Evolutionary conservation across 164 flowering plant genomes (phyloP).

Genomic region (Tetrastigma voinierianum): DNA sequence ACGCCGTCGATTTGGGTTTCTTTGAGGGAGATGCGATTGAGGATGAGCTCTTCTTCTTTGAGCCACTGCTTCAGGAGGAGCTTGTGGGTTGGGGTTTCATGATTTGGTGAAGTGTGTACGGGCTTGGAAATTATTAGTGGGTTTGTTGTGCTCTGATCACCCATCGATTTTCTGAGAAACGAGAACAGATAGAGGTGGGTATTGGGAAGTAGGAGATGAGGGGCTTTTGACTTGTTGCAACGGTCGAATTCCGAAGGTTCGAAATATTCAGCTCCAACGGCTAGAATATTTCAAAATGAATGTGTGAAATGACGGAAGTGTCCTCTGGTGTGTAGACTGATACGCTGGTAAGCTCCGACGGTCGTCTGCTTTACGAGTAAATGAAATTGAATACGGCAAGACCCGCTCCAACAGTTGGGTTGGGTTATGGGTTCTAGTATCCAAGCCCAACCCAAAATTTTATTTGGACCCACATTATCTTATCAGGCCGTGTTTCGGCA

Average conservation of each 20-base stretch:
- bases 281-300: too few relatives aligned
- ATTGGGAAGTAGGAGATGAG: not conserved
- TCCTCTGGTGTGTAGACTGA: too few relatives aligned
- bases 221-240: conserved; percentile 2
- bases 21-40: conserved; percentile 62
- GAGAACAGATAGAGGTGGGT: not conserved
- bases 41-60: conserved; percentile 88
- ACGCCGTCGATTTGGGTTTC: conserved; percentile 79
- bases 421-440: too few relatives aligned
- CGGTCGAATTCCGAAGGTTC: conserved; percentile 14
- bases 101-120: conserved; percentile 76
- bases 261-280: too few relatives aligned
- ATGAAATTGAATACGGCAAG: too few relatives aligned
- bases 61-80: conserved; percentile 97
- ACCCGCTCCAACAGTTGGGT: too few relatives aligned
- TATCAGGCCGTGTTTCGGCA: too few relatives aligned
- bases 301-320: too few relatives aligned
- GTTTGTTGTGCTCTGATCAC: conserved; percentile 19
- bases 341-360: too few relatives aligned
- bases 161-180: conserved; percentile 20
- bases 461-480: too few relatives aligned
- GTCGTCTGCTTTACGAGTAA: too few relatives aligned
- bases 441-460: too few relatives aligned
- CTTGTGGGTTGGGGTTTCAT: conserved; percentile 91
- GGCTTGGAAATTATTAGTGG: conserved; percentile 29